Base-by-base conservation (phyloP, 305 asterid species). In the Solanum hybrid region DNA sequence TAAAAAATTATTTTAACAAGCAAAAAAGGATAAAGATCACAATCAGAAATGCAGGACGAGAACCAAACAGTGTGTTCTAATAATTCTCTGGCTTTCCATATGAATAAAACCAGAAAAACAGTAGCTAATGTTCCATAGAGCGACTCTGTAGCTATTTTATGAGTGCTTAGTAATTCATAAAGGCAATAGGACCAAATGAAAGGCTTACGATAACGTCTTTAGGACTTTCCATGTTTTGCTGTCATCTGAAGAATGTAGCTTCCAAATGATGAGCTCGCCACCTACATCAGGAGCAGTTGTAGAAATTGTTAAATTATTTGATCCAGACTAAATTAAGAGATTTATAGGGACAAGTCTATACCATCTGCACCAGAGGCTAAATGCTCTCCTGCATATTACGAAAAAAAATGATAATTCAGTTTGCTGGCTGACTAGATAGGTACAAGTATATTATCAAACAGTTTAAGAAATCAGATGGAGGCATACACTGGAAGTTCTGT, bases 361-460 rank as follows among this genome's bases (percentile, higher is more conserved):
- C 99, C 99, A 92, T 98, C 99, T 91, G 98, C 99, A 89, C 99
- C 99, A 88, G 99, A 98, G 37, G 99, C 99, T 89, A 98, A 96
- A 90, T 88, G 96, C 87, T 96, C 98, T 85, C 99, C 99, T 98
- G 98, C 93, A 91, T 29, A 36, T 86, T 75, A 85, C 51, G 0
- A 64, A 42, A 42, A 85, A 85, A 22, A 85, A 22, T 60, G 76
- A 20, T 60, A 22, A 81, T 60, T 85, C 77, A 85, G 88, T 85
- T 11, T 11, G 10, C 46, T 56, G 88, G 51, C 77, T 56, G 40
- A 85, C 24, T 85, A 60, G 77, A 85, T 60, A 32, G 71, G 88
- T 60, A 32, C 88, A 34, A 56, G 34, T 32, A 32, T 56, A 60
- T 32, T 11, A 85, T 32, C 77, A 2, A 85, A 85, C 51, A 85